phyloP scores from a whole-genome alignment of 148 eudicot species.

The Chenopodium album region DNA sequence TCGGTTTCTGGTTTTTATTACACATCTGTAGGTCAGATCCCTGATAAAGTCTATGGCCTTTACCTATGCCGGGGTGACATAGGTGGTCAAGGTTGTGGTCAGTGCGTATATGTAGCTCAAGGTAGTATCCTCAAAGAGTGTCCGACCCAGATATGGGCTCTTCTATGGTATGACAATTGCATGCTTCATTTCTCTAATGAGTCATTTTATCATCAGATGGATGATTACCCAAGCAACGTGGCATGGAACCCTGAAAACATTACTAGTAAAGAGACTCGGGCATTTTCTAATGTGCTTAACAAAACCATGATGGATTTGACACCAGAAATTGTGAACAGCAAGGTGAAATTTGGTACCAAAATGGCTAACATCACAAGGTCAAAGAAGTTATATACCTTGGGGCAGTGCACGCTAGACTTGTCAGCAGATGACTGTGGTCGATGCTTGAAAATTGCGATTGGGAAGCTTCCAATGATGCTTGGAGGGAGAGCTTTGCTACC shows the following conservation, averaged over 20 bases:
- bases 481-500: slow-evolving; percentile 31
- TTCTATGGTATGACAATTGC: slow-evolving; percentile 22
- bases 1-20: slow-evolving; percentile 11
- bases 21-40: slow-evolving; percentile 12
- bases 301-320: slow-evolving; percentile 6
- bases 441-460: slow-evolving; percentile 13
- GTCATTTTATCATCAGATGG: slow-evolving; percentile 7
- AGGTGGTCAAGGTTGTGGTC: neutral
- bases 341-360: slow-evolving; percentile 6
- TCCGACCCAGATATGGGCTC: slow-evolving; percentile 3
- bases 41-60: slow-evolving; percentile 16
- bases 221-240: neutral
- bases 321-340: neutral
- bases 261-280: neutral
- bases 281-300: neutral
- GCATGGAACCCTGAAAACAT: slow-evolving; percentile 10
- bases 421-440: neutral
- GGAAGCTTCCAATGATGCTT: neutral
- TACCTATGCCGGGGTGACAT: slow-evolving; percentile 21
- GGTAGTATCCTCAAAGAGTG: slow-evolving; percentile 4
- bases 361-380: slow-evolving; percentile 4
- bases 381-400: slow-evolving; percentile 14
- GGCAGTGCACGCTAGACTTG: slow-evolving; percentile 23
- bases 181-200: slow-evolving; percentile 22
- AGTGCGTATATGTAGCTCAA: slow-evolving; percentile 17